Percentiles rank a stretch among this genome's conserved stretches.
Conservation (phyloP, 1,139 yeast genomes). For the Lodderomyces elongisporus region DNA sequence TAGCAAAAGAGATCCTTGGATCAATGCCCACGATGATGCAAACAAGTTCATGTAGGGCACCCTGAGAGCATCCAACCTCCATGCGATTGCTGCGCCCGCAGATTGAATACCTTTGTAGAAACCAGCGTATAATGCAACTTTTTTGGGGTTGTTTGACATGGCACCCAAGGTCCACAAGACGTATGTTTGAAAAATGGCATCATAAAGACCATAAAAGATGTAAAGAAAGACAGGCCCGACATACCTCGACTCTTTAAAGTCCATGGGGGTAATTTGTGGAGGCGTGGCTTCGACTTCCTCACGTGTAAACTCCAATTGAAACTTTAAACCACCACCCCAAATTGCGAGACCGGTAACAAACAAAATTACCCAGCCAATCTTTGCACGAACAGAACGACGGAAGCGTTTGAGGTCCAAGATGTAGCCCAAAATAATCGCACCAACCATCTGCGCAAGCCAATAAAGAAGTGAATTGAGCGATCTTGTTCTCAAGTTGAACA, state of each 20-base stretch:
- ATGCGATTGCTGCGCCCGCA: conserved; percentile 58
- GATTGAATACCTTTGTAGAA: conserved; percentile 61
- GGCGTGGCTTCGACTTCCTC: conserved; percentile 22
- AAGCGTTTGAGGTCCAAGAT: conserved; percentile 41
- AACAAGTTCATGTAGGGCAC: conserved; percentile 42
- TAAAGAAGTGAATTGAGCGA: conserved; percentile 56
- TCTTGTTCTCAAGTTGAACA: conserved; percentile 56
- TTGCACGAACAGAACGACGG: conserved; percentile 43
- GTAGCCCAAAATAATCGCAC: conserved; percentile 47
- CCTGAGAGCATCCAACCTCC: conserved; percentile 51
- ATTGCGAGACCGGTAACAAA: conserved; percentile 42
- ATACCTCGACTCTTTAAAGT: conserved; percentile 41
- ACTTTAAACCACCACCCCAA: conserved; percentile 61
- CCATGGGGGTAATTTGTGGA: conserved; percentile 27
- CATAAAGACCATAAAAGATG: conserved; percentile 55
- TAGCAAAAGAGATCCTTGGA: conserved; percentile 43
- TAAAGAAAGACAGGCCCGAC: conserved; percentile 60
- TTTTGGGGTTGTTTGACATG: conserved; percentile 52
- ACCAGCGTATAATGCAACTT: conserved; percentile 55
- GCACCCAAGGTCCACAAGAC: conserved; percentile 57
- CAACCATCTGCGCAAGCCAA: conserved; percentile 59
- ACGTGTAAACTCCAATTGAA: conserved; percentile 44
- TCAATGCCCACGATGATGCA: conserved; percentile 55
- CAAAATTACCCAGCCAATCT: conserved; percentile 41
- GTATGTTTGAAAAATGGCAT: conserved; percentile 54